Percentiles rank a stretch among this genome's conserved stretches.
These are phyloP conservation scores for Kluyveromyces nonfermentans DNA, from an alignment of 805 yeast genomes.

Conservation along the genomic window DNA sequence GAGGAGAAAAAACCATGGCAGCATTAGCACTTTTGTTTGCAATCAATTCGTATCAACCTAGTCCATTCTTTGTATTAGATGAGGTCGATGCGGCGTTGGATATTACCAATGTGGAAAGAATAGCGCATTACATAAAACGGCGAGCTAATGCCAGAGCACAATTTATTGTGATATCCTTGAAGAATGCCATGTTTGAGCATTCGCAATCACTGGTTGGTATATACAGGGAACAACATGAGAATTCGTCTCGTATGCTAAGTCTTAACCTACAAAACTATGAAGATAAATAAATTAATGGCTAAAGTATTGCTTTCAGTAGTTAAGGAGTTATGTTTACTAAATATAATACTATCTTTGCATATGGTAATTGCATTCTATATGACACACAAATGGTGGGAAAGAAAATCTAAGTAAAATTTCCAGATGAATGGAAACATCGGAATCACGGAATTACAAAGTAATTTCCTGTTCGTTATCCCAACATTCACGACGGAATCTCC, in stretches of 20 bases:
- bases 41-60: conserved; percentile 80
- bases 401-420: not conserved
- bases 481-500: conserved; percentile 53
- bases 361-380: not conserved
- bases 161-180: conserved; percentile 86
- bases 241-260: conserved; percentile 65
- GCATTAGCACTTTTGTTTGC: conserved; percentile 90
- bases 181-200: conserved; percentile 75
- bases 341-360: not conserved
- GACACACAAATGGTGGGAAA: not conserved
- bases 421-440: not conserved
- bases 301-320: not conserved
- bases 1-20: conserved; percentile 96
- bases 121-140: conserved; percentile 75
- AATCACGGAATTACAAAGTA: conserved; percentile 23
- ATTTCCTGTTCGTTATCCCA: conserved; percentile 57
- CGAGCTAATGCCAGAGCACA: conserved; percentile 75
- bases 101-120: conserved; percentile 71
- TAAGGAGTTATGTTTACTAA: not conserved
- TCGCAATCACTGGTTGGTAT: conserved; percentile 91
- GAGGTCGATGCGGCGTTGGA: conserved; percentile 99
- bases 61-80: conserved; percentile 92
- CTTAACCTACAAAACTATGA: conserved; percentile 61
- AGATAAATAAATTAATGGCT: conserved; percentile 14
- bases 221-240: conserved; percentile 67